Base-by-base conservation (phyloP, 495 filamentous ascomycete species). In the Podospora comata region DNA sequence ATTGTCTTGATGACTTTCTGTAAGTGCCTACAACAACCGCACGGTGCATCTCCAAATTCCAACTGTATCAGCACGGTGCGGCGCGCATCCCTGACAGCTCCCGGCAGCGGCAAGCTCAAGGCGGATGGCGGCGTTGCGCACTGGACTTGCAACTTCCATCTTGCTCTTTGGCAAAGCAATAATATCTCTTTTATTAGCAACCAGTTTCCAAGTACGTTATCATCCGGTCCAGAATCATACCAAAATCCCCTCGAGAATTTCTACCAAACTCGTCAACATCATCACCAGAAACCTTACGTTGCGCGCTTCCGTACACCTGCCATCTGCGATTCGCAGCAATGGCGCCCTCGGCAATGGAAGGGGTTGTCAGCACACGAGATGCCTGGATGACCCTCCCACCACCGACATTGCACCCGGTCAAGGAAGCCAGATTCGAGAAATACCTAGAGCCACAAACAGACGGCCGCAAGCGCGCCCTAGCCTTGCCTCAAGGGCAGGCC, bases 351-450 rank as follows among this genome's bases (percentile, higher is more conserved):
- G 79, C 79, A 2, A 71, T 79, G 54, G 80, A 80, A 48, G 73
- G 77, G 20, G 74, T 79, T 2, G 74, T 77, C 30, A 66, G 60
- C 66, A 72, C 70, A 54, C 71, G 76, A 54, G 77, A 79, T 4
- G 72, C 72, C 1, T 78, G 78, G 71, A 82, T 77, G 72, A 79
- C 68, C 5, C 79, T 83, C 19, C 81, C 82, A 0, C 76, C 81
- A 13, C 77, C 82, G 0, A 80, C 74, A 6, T 73, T 84, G 5
- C 85, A 82, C 69, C 76, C 79, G 39, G 86, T 89, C 65, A 85
- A 85, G 73, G 93, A 97, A 72, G 89, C 88, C 54, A 90, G 88
- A 34, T 97, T 95, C 78, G 89, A 90, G 72, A 88, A 90, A 68
- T 90, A 87, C 69, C 81, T 88, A 26, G 79, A 88, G 60, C 84